Base-by-base conservation (phyloP, 208 protist species). In the Borovskyia barvae region DNA sequence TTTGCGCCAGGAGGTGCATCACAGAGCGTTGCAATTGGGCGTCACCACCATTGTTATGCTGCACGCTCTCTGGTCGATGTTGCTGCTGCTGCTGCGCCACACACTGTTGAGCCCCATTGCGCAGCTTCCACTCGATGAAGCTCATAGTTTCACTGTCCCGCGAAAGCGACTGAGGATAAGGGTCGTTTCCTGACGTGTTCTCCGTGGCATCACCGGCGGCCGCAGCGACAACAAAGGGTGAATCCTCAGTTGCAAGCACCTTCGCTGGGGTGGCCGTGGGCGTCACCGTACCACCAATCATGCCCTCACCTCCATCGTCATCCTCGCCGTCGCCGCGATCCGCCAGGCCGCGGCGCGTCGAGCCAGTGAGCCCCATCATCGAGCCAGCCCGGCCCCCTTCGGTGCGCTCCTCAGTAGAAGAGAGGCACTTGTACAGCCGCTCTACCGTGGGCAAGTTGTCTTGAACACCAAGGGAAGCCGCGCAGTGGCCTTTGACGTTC, bases 321-420 rank as follows among this genome's bases (percentile, higher is more conserved):
- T 70, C 49, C 19, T 54, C 11, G 19, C 47, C 6, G 33, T 58
- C 40, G 14, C 58, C 54, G 47, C 37, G 24, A 20, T 47, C 35
- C 15, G 47, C 3, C 48, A 20, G 30, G 3, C 39, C 48, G 32
- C 64, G 64, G 11, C 48, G 55, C 24, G 40, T 35, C 5, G 64
- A 63, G n/a, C 64, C 64, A 12, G 64, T 71, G 2, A 71, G 49
- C 2, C 64, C 64, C 64, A 71, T 71, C 32, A 46, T 50, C 2
- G 64, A 71, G 1, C 47, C 40, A n/a, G 36, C 26, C 28, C 60
- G 64, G 58, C 55, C 39, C 41, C 60, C 61, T 17, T 59, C 48
- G 5, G 61, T 58, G 61, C 57, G 66, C 55, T 65, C 58, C 3
- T 50, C 66, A 29, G 66, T 65, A 42, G 40, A 65, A 15, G 56